Evolutionary conservation across 2,329 filamentous ascomycete species (phyloP), one percentile per base, ranked within the genome.

Genomic region (Epichloe scottii): DNA sequence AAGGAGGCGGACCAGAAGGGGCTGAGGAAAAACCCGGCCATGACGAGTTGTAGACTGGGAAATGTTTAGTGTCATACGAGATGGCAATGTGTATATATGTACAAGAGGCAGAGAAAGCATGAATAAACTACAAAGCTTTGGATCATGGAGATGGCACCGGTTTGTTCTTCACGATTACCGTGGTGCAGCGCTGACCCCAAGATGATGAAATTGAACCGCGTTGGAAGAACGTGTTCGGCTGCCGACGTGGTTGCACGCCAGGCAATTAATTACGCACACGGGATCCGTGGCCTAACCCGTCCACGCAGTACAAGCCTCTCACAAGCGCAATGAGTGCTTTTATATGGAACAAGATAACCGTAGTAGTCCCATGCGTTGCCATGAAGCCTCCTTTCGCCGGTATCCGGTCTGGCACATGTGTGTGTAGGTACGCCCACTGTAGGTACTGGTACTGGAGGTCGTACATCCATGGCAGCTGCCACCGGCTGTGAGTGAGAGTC

Each of bases 21-120:
- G 39, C 33, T 11, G 19, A 17, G 35, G 55, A 59, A 49, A 57
- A 62, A 57, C 41, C 57, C 34, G 53, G 55, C 40, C 65, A 67
- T 50, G 67, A 68, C 53, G 66, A 69, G 60, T 61, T 69, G 55
- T 69, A 65, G 59, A 55, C 17, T 34, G 14, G 37, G 21, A 4
- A 35, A 17, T 2, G 14, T 23, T 7, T 17, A 37, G 17, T 21
- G 14, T 42, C 19, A 48, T n/a, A n/a, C n/a, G n/a, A n/a, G 38
- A 43, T 41, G 45, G 37, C 43, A 38, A 49, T 44, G 21, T 49
- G 35, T 49, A 42, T 34, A 48, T 45, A 33, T 49, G 21, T 49
- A 44, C 42, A 14, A 49, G 44, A 49, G 44, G 40, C 40, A 30
- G 30, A 40, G 45, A 38, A 43, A 46, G 37, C 38, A 46, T 26